Conservation (phyloP, 768 basidiomycete species). For the Trametes gibbosa region DNA sequence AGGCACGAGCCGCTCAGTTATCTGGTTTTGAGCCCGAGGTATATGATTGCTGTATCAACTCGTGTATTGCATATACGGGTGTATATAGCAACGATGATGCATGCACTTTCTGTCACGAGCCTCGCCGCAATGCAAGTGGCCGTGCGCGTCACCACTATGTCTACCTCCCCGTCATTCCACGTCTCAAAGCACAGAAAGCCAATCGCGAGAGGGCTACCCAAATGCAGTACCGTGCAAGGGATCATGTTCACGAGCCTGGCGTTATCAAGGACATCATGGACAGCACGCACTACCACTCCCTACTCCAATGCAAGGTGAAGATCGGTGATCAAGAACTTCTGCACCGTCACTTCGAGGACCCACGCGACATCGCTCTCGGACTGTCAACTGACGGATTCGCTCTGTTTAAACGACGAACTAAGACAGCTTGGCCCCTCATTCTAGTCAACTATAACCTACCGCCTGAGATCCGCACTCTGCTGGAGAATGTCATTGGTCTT, state of each 20-base stretch:
- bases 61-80: conserved; percentile 39
- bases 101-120: too few relatives aligned
- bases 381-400: conserved; percentile 42
- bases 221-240: too few relatives aligned
- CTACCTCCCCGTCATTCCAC: too few relatives aligned
- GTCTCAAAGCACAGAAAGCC: too few relatives aligned
- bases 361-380: conserved; percentile 40
- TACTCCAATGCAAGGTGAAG: conserved; percentile 24
- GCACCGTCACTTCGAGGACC: conserved; percentile 35
- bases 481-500: conserved; percentile 35
- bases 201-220: too few relatives aligned
- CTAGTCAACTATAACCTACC: conserved; percentile 42
- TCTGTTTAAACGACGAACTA: conserved; percentile 32
- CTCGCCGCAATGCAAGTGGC: too few relatives aligned
- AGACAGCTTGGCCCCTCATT: conserved; percentile 40
- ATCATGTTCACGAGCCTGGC: too few relatives aligned
- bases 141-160: too few relatives aligned
- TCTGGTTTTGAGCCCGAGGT: conserved; percentile 31
- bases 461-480: conserved; percentile 36
- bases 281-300: too few relatives aligned
- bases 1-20: conserved; percentile 30
- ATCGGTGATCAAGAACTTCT: conserved; percentile 25
- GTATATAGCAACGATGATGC: too few relatives aligned
- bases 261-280: too few relatives aligned
- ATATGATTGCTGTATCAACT: conserved; percentile 44